These are phyloP conservation scores for Glutinoglossum americanum DNA, from an alignment of 495 filamentous ascomycete species.

Conservation along the genomic window DNA sequence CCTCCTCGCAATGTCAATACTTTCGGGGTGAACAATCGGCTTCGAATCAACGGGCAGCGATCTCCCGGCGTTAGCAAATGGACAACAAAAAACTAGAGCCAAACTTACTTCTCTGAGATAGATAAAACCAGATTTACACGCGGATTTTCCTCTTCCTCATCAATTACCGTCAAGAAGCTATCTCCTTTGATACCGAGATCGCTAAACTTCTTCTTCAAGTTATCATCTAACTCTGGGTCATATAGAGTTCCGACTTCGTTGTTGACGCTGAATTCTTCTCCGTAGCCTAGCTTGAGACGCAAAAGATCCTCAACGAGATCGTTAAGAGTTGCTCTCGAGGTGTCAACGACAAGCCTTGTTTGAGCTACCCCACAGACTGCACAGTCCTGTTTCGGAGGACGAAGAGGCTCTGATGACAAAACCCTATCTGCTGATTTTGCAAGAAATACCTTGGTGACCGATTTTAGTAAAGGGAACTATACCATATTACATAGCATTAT, in stretches of 20 bases:
- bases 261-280: slow-evolving; percentile 59
- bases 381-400: slow-evolving; percentile 60
- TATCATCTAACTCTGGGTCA: slow-evolving; percentile 73
- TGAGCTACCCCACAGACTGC: slow-evolving; percentile 60
- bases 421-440: slow-evolving; percentile 44
- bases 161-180: slow-evolving; percentile 63
- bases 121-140: slow-evolving; percentile 64
- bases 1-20: slow-evolving; percentile 29
- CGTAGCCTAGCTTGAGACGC: slow-evolving; percentile 48
- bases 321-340: slow-evolving; percentile 52
- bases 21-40: slow-evolving; percentile 22
- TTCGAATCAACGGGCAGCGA: slow-evolving; percentile 19
- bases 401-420: slow-evolving; percentile 53
- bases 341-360: slow-evolving; percentile 41
- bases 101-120: slow-evolving; percentile 24
- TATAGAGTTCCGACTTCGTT: slow-evolving; percentile 57
- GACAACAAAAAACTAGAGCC: slow-evolving; percentile 1
- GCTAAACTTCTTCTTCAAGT: slow-evolving; percentile 51
- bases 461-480: slow-evolving; percentile 3
- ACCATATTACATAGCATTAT: too few relatives aligned
- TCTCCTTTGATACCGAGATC: slow-evolving; percentile 56
- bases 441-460: slow-evolving; percentile 43
- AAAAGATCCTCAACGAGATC: slow-evolving; percentile 63
- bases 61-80: slow-evolving; percentile 9
- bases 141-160: slow-evolving; percentile 64